Evolutionary conservation across 108 stramenopile genomes (phyloP), one percentile per base, ranked within the genome.

Genomic region (Seminavis robusta): DNA sequence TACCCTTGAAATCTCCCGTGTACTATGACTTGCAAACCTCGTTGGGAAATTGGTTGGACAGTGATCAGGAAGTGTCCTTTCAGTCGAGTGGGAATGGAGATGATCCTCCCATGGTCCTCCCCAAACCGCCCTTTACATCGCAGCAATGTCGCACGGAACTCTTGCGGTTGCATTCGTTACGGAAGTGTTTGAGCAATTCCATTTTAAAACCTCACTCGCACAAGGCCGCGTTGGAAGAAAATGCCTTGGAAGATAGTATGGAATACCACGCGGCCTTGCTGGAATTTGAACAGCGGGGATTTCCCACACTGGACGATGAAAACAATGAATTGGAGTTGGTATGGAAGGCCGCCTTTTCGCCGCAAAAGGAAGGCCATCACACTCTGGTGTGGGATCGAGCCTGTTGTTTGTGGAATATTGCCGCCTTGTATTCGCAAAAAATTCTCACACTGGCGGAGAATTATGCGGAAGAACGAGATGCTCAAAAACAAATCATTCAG

Each of bases 241-340:
- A 33, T 10, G 42, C 40, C 25, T 38, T 80, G 41, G 56, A 62
- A 13, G 79, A 80, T 52, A 63, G 64, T 33, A 56, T 65, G 19
- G 79, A 80, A 25, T 80, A 80, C 48, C 71, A 80, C 46, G 79
- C 79, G 15, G 58, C 63, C 15, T 53, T 80, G 37, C 52, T 76
- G 33, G 67, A 60, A 40, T 75, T 76, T 51, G 79, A 75, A 39
- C 47, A 63, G 41, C 66, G 51, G 24, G 79, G 74, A 10, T 76
- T 80, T 56, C 79, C 74, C 4, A 73, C 74, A 15, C 10, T 47
- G 4, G 62, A 63, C 25, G 48, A 56, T 44, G 27, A 24, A 17
- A 29, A 34, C 28, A 55, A 58, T 48, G 53, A 32, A 28, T 43
- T 65, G 39, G 33, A 37, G 39, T 40, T 80, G 29, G 57, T 43